Evolutionary conservation across 2,329 filamentous ascomycete genomes (phyloP), one percentile per base, ranked within the genome.

Genomic region (Fusarium sp.): DNA sequence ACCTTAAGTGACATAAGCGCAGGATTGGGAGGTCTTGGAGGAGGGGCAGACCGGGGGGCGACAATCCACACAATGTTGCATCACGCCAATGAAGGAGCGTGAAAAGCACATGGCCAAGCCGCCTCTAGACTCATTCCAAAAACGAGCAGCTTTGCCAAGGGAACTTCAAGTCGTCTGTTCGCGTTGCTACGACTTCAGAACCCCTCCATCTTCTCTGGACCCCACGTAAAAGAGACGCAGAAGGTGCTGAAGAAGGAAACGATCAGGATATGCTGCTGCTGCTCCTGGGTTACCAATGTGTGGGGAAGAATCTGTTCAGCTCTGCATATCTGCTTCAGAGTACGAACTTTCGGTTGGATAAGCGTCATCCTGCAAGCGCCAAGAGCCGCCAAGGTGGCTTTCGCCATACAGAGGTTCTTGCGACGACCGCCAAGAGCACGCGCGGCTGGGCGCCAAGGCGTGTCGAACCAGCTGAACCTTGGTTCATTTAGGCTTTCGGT

Each of bases 1-100:
- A 78, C 65, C 65, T 78, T 76, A 73, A 70, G 59, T 42, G 66
- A 69, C 62, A 77, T 69, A 75, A 74, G 66, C 72, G 65, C 68
- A 74, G 74, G 71, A 69, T 74, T 67, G 63, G 68, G 33, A 64
- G 31, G 35, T 33, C 40, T 58, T 45, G 45, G 29, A 38, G 60
- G 63, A 71, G 71, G 59, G 52, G 58, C 54, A 42, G 59, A 40
- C 45, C n/a, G 36, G 56, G 69, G 69, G 54, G 68, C 42, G 58
- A 22, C 33, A 29, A 74, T 63, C 65, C 52, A 57, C 63, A 61
- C 1, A 8, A 20, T 4, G 18, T 27, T 14, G 16, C 29, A 45
- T 22, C 16, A 45, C 8, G 8, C 72, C 72, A 74, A 74, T 74
- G 5, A 63, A 50, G 25, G 31, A 42, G 20, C 40, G 18, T 14